Conservation (phyloP, 83 land plant species). For the Diphasiastrum complanatum region DNA sequence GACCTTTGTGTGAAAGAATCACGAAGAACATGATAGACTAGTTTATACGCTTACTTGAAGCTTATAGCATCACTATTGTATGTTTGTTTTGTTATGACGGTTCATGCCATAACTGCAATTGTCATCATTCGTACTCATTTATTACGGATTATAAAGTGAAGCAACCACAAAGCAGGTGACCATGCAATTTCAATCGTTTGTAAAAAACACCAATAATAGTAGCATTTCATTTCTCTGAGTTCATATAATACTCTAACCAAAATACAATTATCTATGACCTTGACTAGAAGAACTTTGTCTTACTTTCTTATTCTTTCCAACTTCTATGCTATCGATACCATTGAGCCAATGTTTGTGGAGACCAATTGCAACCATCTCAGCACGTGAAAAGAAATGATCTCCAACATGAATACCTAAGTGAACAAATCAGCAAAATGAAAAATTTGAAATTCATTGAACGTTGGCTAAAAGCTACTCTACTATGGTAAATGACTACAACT, state of each 20-base stretch:
- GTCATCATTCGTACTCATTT: too few relatives aligned
- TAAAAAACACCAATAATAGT: neutral
- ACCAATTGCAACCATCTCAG: conserved; percentile 79
- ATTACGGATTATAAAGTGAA: too few relatives aligned
- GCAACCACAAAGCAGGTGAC: too few relatives aligned
- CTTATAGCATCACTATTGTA: too few relatives aligned
- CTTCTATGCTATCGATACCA: conserved; percentile 72
- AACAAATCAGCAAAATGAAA: conserved; percentile 2
- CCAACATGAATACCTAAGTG: conserved; percentile 85
- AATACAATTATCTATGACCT: neutral
- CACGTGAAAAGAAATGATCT: conserved; percentile 67
- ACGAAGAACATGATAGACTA: too few relatives aligned
- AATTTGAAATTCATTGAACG: too few relatives aligned
- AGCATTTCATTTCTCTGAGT: neutral
- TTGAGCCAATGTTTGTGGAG: conserved; percentile 73
- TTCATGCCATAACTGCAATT: too few relatives aligned
- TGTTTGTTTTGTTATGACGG: too few relatives aligned
- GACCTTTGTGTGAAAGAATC: too few relatives aligned
- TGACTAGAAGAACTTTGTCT: neutral
- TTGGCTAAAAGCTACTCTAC: too few relatives aligned
- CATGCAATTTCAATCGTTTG: neutral
- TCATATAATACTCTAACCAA: neutral
- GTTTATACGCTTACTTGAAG: too few relatives aligned
- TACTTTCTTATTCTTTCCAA: conserved; percentile 21
- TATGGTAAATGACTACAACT: too few relatives aligned